Evolutionary conservation across 2,329 filamentous ascomycete genomes (phyloP), one percentile per base, ranked within the genome.

Genomic region (Aspergillus sp.): DNA sequence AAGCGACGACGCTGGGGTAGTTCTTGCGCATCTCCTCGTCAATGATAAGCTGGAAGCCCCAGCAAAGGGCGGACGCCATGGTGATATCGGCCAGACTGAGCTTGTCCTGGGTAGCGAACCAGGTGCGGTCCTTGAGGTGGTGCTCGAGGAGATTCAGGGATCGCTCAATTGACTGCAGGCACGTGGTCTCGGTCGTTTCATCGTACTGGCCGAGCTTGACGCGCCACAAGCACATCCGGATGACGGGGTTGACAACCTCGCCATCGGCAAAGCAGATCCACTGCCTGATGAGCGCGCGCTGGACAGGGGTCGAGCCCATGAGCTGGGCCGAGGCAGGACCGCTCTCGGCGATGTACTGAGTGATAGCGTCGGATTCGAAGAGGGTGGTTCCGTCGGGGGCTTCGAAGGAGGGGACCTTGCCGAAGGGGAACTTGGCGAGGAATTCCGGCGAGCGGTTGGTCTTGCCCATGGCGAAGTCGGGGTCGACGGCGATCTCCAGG

Each of bases 331-430:
- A 56, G 32, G 54, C 52, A 25, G 68, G 64, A 5, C 70, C 69
- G 22, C 57, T 58, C 33, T 61, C 60, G 27, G 68, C 66, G 22
- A 71, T 37, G 51, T 66, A 70, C 26, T 53, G 52, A 12, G 57
- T 51, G 45, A 73, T 73, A 35, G 69, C 69, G 19, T 60, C 57
- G 20, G 59, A 58, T 41, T 72, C 69, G 40, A 60, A 45, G 22
- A 73, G 35, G 39, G 37, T 50, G 48, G 68, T 61, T 29, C 68
- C 68, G 42, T 70, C 65, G 14, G 64, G 52, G 22, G 55, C 57
- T 45, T 71, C 67, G 36, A 72, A 63, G 24, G 60, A 62, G 10
- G 69, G 69, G 4, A 71, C 63, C 46, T 71, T 72, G 47, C 68
- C 69, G 22, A 68, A 45, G 10, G 69, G 67, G 52, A 72, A 73